Evolutionary conservation across 257 asterid genomes (phyloP).

Genomic region (Linderniella brevidens): DNA sequence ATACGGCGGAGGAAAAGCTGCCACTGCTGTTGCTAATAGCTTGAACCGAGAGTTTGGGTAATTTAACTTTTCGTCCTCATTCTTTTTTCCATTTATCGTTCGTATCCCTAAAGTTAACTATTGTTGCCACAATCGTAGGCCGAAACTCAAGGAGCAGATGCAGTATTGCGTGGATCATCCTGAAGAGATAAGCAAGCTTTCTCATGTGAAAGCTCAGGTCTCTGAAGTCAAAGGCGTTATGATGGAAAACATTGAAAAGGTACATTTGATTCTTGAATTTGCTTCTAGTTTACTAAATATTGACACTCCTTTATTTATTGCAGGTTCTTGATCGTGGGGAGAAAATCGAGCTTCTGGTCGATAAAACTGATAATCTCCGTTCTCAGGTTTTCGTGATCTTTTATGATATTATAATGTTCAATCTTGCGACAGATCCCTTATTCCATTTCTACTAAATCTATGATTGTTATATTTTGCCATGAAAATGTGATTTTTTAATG

Average conservation of each 20-base stretch:
- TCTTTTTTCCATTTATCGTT: too few species aligned
- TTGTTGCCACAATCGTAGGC: conserved; percentile 11
- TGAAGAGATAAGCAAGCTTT: conserved; percentile 30
- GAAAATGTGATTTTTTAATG: too few species aligned
- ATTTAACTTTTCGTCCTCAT: too few species aligned
- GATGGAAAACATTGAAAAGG: conserved; percentile 46
- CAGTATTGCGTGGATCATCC: conserved; percentile 32
- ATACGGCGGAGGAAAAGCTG: conserved; percentile 36
- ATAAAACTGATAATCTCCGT: conserved; percentile 41
- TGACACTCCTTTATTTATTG: not conserved
- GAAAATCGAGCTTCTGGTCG: conserved; percentile 35
- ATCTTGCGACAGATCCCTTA: too few species aligned
- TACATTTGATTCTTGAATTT: conserved; percentile 1
- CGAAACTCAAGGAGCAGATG: conserved; percentile 36
- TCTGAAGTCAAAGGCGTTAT: conserved; percentile 37
- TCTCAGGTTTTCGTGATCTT: conserved; percentile 18
- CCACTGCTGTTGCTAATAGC: conserved; percentile 23
- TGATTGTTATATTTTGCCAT: too few species aligned
- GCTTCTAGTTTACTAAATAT: not conserved
- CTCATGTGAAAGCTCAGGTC: conserved; percentile 37
- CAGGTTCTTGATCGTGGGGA: conserved; percentile 52
- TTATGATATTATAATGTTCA: conserved; percentile 5
- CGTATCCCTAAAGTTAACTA: too few species aligned
- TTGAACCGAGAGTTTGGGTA: conserved; percentile 35
- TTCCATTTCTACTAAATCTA: too few species aligned